Evolutionary conservation across 169 alveolate species (phyloP).

Genomic region (Plasmodium knowlesi): DNA sequence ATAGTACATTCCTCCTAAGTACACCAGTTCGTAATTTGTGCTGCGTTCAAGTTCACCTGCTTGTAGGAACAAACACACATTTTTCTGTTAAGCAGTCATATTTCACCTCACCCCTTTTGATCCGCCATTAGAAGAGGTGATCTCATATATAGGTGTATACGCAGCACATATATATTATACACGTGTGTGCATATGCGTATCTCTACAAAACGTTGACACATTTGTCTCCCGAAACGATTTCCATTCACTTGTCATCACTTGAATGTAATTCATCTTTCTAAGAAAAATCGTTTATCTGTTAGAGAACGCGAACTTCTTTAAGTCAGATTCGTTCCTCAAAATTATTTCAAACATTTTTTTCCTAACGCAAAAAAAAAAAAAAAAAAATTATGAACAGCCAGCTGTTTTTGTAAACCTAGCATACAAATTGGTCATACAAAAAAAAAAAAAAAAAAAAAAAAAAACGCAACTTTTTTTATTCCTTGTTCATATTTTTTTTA

Average conservation of each 20-base stretch:
- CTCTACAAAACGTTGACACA: not conserved
- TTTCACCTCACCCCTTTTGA: constrained; percentile 3
- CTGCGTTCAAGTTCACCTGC: not conserved
- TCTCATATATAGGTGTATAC: not conserved
- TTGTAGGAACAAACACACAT: constrained; percentile 1
- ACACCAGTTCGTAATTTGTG: not conserved
- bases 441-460: constrained; percentile 17
- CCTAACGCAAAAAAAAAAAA: not conserved
- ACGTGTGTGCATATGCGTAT: not conserved
- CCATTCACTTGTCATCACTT: not conserved
- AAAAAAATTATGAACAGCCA: constrained; percentile 7
- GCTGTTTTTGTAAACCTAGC: constrained; percentile 39
- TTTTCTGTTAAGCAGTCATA: not conserved
- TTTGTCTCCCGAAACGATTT: not conserved
- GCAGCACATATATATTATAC: not conserved
- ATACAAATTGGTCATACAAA: constrained; percentile 9
- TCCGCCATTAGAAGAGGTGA: not conserved
- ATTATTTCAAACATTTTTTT: not conserved
- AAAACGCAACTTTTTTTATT: constrained; percentile 34
- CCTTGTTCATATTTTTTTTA: constrained; percentile 3
- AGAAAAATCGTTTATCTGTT: not conserved
- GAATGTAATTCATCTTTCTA: not conserved
- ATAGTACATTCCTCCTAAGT: not conserved
- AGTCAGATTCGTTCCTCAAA: not conserved
- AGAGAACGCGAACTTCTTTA: not conserved